Percentiles rank a stretch among this genome's conserved stretches.
Evolutionary conservation across 345 rosid genomes (phyloP).

Genomic region (Stellera chamaejasme): DNA sequence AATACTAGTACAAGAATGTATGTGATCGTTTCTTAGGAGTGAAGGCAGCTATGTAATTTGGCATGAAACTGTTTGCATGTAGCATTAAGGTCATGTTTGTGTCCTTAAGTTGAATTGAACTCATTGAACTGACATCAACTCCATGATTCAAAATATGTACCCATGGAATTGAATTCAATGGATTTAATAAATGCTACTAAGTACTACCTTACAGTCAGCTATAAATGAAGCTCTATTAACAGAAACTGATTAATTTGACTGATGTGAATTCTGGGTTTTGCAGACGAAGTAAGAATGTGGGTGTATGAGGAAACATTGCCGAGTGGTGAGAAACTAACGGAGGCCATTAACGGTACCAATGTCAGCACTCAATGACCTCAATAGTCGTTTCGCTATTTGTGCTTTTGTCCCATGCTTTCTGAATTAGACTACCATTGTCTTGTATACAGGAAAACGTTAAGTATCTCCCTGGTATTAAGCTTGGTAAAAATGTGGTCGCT

Average conservation of each 20-base stretch:
- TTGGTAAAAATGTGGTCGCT: slow-evolving; percentile 78
- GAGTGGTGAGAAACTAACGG: slow-evolving; percentile 86
- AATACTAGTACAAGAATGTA: no score
- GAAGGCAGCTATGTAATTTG: no score
- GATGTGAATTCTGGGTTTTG: slow-evolving; percentile 4
- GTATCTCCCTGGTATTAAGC: slow-evolving; percentile 87
- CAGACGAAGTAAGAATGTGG: slow-evolving; percentile 99
- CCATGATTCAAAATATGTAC: no score
- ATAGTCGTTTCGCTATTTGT: neutral
- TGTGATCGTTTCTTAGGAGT: no score
- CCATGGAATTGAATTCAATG: no score
- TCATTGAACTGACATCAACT: no score
- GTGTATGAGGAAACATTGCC: slow-evolving; percentile 86
- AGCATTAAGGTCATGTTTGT: no score
- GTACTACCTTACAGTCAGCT: neutral
- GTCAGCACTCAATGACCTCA: slow-evolving; percentile 25
- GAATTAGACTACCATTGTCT: slow-evolving; percentile 1
- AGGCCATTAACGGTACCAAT: slow-evolving; percentile 75
- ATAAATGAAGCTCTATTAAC: neutral
- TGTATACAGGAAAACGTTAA: slow-evolving; percentile 68
- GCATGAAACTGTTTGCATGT: no score
- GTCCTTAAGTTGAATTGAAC: no score
- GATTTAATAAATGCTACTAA: no score
- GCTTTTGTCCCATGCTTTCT: slow-evolving; percentile 3
- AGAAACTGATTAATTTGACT: neutral